Percentiles rank a stretch among this genome's conserved stretches.
Conservation (phyloP, 768 basidiomycete species). For the Pleurotus giganteus region DNA sequence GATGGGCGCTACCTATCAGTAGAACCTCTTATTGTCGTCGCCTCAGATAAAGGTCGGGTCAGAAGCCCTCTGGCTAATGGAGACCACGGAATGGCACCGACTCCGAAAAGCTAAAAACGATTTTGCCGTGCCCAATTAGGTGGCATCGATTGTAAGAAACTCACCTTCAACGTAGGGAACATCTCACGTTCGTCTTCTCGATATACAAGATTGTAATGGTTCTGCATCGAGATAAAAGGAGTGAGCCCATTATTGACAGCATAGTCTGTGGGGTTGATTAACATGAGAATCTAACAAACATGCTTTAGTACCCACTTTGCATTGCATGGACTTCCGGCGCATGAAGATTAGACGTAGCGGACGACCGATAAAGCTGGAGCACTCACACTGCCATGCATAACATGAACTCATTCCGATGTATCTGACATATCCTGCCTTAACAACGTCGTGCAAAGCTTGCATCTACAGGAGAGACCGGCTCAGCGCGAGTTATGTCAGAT, state of each 20-base stretch:
- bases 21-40: slow-evolving; percentile 23
- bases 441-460: slow-evolving; percentile 70
- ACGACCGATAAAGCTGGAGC: background rate
- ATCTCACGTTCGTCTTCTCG: slow-evolving; percentile 66
- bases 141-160: background rate
- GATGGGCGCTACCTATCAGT: slow-evolving; percentile 16
- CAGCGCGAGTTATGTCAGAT: background rate
- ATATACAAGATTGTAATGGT: slow-evolving; percentile 60
- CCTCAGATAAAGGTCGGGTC: slow-evolving; percentile 25
- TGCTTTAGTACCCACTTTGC: slow-evolving; percentile 52
- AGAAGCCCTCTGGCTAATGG: slow-evolving; percentile 34
- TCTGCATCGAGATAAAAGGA: slow-evolving; percentile 71
- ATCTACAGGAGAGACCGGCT: slow-evolving; percentile 34
- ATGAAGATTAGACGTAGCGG: background rate
- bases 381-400: slow-evolving; percentile 50
- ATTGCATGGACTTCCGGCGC: slow-evolving; percentile 59
- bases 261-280: slow-evolving; percentile 40
- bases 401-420: slow-evolving; percentile 62
- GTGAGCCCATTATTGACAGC: slow-evolving; percentile 56
- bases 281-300: background rate
- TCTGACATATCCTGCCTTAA: slow-evolving; percentile 59
- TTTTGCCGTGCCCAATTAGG: background rate
- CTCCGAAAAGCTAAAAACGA: slow-evolving; percentile 43
- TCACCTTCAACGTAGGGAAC: slow-evolving; percentile 56
- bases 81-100: slow-evolving; percentile 50